These are phyloP conservation scores for Colletotrichum shisoi DNA, from an alignment of 2,329 filamentous ascomycete species.

Conservation along the genomic window DNA sequence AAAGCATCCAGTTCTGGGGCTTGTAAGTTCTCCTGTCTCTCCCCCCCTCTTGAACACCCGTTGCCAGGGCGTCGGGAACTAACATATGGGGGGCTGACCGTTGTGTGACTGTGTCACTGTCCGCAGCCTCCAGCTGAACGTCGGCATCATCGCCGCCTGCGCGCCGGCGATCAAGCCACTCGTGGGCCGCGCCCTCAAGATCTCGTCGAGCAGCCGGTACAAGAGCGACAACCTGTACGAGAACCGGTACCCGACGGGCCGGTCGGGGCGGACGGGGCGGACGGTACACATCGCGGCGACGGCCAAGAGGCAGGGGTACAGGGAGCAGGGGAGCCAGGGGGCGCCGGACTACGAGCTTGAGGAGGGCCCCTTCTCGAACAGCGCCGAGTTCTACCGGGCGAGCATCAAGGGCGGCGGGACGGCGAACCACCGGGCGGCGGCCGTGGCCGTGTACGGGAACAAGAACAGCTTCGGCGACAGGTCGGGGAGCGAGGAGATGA, in stretches of 20 bases:
- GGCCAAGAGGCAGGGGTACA: constrained; percentile 26
- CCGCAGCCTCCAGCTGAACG: constrained; percentile 51
- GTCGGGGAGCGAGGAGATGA: constrained; percentile 33
- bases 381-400: constrained; percentile 8
- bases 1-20: constrained; percentile 47
- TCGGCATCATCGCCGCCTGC: constrained; percentile 53
- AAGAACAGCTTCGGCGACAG: constrained; percentile 13
- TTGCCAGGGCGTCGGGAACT: neutral
- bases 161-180: constrained; percentile 52
- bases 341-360: constrained; percentile 31
- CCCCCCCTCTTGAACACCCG: neutral
- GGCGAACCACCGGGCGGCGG: neutral
- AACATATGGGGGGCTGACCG: neutral
- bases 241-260: constrained; percentile 29
- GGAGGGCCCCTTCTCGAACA: constrained; percentile 8
- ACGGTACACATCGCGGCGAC: constrained; percentile 12
- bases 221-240: constrained; percentile 27
- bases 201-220: constrained; percentile 40
- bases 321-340: constrained; percentile 26
- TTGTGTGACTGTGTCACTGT: too few species aligned
- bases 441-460: constrained; percentile 21
- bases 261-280: constrained; percentile 20
- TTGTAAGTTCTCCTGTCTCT: constrained; percentile 44
- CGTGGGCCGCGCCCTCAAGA: constrained; percentile 45
- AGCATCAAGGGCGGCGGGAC: constrained; percentile 14